Conservation (phyloP, 176 grass and related monocot genomes). For the Aegilops speltoides region DNA sequence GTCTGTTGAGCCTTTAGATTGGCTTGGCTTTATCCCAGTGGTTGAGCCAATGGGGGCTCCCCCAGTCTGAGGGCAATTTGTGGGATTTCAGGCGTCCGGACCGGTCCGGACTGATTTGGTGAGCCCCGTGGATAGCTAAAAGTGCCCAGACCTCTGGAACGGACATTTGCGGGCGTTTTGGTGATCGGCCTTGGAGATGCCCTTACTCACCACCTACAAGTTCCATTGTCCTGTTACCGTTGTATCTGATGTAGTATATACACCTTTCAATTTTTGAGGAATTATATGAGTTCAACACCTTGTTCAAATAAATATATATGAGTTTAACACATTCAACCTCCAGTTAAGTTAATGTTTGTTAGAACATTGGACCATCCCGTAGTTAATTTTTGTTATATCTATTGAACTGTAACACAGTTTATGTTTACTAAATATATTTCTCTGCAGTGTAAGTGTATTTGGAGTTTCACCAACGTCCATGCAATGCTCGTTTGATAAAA, state of each 20-base stretch:
- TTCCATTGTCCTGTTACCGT: background rate
- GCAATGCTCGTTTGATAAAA: constrained; percentile 90
- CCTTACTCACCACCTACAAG: background rate
- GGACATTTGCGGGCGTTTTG: too few relatives aligned
- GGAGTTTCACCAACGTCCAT: constrained; percentile 96
- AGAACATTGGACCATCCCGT: background rate
- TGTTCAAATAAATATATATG: too few relatives aligned
- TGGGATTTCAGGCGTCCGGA: too few relatives aligned
- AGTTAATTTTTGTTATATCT: background rate
- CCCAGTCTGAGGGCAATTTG: too few relatives aligned
- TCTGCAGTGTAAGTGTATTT: constrained; percentile 84
- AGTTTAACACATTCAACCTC: background rate
- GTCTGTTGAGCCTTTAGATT: background rate
- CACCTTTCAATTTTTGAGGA: background rate
- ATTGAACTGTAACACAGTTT: background rate
- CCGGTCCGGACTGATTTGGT: too few relatives aligned
- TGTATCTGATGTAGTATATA: background rate
- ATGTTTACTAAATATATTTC: constrained; percentile 24
- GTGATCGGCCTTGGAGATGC: too few relatives aligned
- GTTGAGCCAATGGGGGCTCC: too few relatives aligned
- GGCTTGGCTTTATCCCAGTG: too few relatives aligned
- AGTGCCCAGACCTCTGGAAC: too few relatives aligned
- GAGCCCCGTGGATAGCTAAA: too few relatives aligned
- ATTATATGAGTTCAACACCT: background rate
- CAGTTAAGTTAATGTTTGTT: background rate